Conservation (phyloP, 2,329 filamentous ascomycete genomes). For the Annulohypoxylon truncatum region DNA sequence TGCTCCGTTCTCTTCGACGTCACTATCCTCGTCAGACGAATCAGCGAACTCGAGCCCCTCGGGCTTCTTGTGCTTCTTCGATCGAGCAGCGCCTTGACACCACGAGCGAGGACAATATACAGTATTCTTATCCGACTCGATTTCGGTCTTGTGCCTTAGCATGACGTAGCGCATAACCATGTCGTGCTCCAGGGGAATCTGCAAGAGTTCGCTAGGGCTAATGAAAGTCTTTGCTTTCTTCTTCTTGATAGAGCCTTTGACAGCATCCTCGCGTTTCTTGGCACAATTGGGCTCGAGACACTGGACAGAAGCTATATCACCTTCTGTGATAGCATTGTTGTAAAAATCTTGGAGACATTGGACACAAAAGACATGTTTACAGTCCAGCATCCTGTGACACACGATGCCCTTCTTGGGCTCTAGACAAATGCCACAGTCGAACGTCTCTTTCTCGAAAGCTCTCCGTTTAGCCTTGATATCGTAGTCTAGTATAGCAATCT, state of each 20-base stretch:
- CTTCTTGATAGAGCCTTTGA: conserved; percentile 53
- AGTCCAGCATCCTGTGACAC: conserved; percentile 85
- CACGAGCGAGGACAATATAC: conserved; percentile 92
- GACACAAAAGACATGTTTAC: conserved; percentile 90
- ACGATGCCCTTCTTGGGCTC: conserved; percentile 89
- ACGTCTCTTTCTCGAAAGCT: conserved; percentile 85
- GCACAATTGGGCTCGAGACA: conserved; percentile 86
- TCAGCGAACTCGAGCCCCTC: conserved; percentile 71
- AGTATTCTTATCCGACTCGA: conserved; percentile 91
- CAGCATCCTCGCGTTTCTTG: conserved; percentile 63
- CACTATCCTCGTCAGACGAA: conserved; percentile 64
- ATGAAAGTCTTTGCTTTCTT: conserved; percentile 75
- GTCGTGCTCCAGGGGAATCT: conserved; percentile 77
- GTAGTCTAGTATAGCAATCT: conserved; percentile 80
- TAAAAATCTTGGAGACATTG: conserved; percentile 92
- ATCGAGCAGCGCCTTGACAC: conserved; percentile 90
- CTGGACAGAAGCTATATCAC: conserved; percentile 80
- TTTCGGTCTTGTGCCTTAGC: conserved; percentile 90
- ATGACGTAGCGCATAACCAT: conserved; percentile 87
- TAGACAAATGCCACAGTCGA: conserved; percentile 87
- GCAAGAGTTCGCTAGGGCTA: conserved; percentile 84
- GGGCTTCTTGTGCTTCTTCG: conserved; percentile 78
- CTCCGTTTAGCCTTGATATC: conserved; percentile 79
- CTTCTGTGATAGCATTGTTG: conserved; percentile 86
- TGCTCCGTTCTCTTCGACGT: conserved; percentile 60